Evolutionary conservation across 192 early-diverging fungal genomes (phyloP), one percentile per base, ranked within the genome.

Genomic region (Obelidium mucronatum): DNA sequence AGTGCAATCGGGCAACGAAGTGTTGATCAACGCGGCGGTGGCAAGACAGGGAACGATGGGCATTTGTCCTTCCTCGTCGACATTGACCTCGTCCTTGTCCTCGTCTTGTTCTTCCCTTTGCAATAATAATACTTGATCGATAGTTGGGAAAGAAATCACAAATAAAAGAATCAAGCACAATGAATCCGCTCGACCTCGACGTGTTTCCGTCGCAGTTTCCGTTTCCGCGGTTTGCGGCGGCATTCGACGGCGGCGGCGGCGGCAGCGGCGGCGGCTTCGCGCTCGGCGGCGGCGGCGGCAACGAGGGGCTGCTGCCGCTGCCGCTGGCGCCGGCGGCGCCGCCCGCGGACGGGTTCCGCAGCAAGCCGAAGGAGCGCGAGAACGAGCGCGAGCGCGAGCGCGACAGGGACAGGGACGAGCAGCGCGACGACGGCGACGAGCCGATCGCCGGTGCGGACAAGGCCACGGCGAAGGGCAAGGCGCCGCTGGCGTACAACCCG

Each of bases 391-490:
- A 13, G 11, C 22, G 8, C 48, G 22, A 22, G 22, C 48, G 48
- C 48, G 48, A 22, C 48, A 13, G 48, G 22, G 48, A 51, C 48
- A 51, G 48, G 11, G 48, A 51, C 48, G 48, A 8, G 22, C 48
- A 8, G 22, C 11, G 48, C 48, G 48, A 51, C 22, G n/a, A n/a
- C n/a, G n/a, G n/a, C n/a, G n/a, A n/a, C n/a, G n/a, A n/a, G n/a
- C n/a, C n/a, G n/a, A n/a, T n/a, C n/a, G n/a, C n/a, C n/a, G n/a
- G n/a, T n/a, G n/a, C n/a, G n/a, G n/a, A n/a, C n/a, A n/a, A n/a
- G n/a, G n/a, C n/a, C n/a, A n/a, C n/a, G n/a, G n/a, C 24, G 26
- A 67, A 67, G 66, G 66, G 42, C n/a, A 67, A 67, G 44, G 26
- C 39, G 13, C 24, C 48, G 22, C 8, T 67, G 8, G 5, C 40